Evolutionary conservation across 768 basidiomycete species (phyloP), one percentile per base, ranked within the genome.

Genomic region (Gymnopilus junonius): DNA sequence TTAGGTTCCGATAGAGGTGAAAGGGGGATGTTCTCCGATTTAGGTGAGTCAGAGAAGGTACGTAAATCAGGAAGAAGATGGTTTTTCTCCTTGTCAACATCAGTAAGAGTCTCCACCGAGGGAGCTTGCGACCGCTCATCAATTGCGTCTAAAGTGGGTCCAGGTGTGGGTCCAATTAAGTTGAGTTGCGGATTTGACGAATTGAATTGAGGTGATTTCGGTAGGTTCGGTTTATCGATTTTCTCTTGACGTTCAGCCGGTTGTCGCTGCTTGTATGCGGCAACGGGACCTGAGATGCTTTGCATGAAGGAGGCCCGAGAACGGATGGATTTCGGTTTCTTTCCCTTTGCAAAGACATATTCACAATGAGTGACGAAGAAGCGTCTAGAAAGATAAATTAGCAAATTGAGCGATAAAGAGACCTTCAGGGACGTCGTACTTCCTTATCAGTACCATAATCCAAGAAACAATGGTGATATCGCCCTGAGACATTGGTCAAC

Each of bases 381-480:
- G 42, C 76, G 74, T 63, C 83, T 84, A 50, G 20, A 54, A 7
- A 61, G 48, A 48, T 20, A 15, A 37, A 46, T 15, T 54, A 48
- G 29, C 37, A 25, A 20, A 14, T 12, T 23, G 12, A 48, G 34
- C 17, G 25, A 15, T 6, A 7, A 45, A 32, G 2, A 8, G 2
- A 8, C 21, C 29, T 21, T 43, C 51, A 21, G 37, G 8, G 43
- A 25, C 11, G 11, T 12, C 75, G 55, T 62, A 85, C 83, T 85
- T 83, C 58, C 89, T 78, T n/a, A 87, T 82, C 48, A 88, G 75
- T 31, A 90, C 87, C 82, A 89, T 87, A 40, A 87, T 74, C 85
- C 89, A 87, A 2, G 87, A 86, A 17, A 88, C 84, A 25, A 80
- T 75, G 0, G 84, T 83, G 56, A 82, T 69, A 58, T 82, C 78